phyloP scores from a whole-genome alignment of 2,329 filamentous ascomycete species.

The Ophiosphaerella herpotricha region DNA sequence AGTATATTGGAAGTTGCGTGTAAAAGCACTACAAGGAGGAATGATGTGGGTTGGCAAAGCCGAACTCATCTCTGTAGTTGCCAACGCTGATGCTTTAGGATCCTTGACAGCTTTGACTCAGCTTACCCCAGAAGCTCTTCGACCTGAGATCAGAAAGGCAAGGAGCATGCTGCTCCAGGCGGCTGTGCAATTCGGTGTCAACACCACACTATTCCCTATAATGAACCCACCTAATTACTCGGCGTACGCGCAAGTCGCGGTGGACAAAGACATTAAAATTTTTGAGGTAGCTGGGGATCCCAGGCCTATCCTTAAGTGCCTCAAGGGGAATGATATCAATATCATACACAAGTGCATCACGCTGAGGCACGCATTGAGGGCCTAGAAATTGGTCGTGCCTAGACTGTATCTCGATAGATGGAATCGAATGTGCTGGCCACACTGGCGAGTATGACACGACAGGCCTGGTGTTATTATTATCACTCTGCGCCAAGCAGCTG shows the following conservation, averaged over 20 bases:
- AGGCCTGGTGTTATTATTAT: constrained; percentile 51
- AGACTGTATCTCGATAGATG: constrained; percentile 27
- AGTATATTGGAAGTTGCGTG: no score
- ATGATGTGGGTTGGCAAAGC: constrained; percentile 63
- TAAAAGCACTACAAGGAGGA: constrained; percentile 20
- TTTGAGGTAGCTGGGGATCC: constrained; percentile 36
- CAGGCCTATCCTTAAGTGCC: constrained; percentile 27
- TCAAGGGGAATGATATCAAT: constrained; percentile 31
- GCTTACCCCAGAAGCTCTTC: constrained; percentile 31
- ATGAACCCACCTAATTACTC: constrained; percentile 35
- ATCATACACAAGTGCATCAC: constrained; percentile 36
- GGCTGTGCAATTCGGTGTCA: constrained; percentile 50
- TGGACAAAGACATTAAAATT: constrained; percentile 34
- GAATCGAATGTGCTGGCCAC: constrained; percentile 44
- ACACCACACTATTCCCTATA: constrained; percentile 33
- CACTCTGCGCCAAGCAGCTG: constrained; percentile 28
- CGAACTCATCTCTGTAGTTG: constrained; percentile 58
- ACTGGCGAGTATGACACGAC: constrained; percentile 60
- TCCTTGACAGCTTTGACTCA: constrained; percentile 55
- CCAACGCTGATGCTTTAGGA: constrained; percentile 58
- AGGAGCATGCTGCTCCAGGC: constrained; percentile 24
- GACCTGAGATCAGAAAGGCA: constrained; percentile 26
- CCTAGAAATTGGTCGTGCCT: constrained; percentile 25
- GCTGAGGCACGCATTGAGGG: constrained; percentile 29
- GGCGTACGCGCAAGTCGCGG: constrained; percentile 27